Percentiles rank a stretch among this genome's conserved stretches.
Conservation (phyloP, 257 asterid species). For the Lantana camara region DNA sequence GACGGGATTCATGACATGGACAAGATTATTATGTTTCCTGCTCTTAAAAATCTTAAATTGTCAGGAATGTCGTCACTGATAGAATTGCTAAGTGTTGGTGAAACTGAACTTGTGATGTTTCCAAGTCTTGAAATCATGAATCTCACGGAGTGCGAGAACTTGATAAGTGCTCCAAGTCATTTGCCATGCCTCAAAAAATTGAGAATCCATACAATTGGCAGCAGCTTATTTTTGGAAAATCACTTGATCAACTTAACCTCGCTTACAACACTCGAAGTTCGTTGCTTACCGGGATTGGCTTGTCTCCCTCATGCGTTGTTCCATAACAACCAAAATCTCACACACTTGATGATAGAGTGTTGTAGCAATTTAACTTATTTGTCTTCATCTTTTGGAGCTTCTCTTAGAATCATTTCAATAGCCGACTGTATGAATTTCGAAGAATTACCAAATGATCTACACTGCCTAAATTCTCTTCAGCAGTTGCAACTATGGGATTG, state of each 20-base stretch:
- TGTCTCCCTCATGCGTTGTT: background rate
- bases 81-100: slow-evolving; percentile 7
- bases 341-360: no score
- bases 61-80: background rate
- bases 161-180: slow-evolving; percentile 27
- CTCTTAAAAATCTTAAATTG: slow-evolving; percentile 7
- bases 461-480: no score
- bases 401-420: no score
- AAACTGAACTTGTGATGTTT: no score
- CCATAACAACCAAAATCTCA: no score
- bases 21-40: slow-evolving; percentile 6
- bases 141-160: background rate
- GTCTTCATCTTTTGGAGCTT: no score
- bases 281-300: background rate
- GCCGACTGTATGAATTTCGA: no score
- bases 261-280: background rate
- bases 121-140: slow-evolving; percentile 21
- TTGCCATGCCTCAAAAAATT: slow-evolving; percentile 29
- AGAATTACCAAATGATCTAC: no score
- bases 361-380: no score
- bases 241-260: slow-evolving; percentile 11
- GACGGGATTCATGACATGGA: background rate
- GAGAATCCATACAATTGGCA: background rate
- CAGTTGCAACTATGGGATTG: no score
- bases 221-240: slow-evolving; percentile 1